Evolutionary conservation across 2,329 filamentous ascomycete species (phyloP).

Genomic region (Pseudogymnoascus sp.): DNA sequence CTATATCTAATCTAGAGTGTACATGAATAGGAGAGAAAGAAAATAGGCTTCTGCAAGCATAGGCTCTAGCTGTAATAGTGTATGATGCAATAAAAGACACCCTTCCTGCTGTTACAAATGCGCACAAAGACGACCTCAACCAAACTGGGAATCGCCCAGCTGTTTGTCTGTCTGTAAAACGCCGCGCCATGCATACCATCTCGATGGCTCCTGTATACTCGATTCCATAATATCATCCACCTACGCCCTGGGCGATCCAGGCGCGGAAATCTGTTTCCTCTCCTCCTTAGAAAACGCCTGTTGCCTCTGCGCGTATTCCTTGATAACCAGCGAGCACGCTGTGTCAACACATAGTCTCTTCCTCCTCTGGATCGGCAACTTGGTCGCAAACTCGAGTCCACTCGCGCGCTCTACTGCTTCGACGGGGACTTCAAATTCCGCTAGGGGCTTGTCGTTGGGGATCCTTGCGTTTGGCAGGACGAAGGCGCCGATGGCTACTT

Average conservation of each 20-base stretch:
- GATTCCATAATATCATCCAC: constrained; percentile 9
- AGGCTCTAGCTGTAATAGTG: neutral
- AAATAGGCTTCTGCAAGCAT: neutral
- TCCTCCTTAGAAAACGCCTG: constrained; percentile 40
- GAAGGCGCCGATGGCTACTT: constrained; percentile 86
- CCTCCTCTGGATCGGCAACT: constrained; percentile 64
- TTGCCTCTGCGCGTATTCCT: constrained; percentile 62
- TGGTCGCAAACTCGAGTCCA: constrained; percentile 80
- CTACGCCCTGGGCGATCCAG: neutral
- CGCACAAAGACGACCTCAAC: neutral
- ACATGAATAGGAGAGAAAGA: neutral
- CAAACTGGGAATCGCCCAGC: neutral
- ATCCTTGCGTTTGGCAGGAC: constrained; percentile 90
- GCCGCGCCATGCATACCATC: neutral
- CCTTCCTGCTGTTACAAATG: neutral
- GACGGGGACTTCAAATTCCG: constrained; percentile 89
- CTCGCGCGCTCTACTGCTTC: constrained; percentile 89
- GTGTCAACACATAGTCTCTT: constrained; percentile 79
- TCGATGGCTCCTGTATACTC: neutral
- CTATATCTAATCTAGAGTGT: neutral
- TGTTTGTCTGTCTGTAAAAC: neutral
- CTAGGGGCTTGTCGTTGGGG: constrained; percentile 74
- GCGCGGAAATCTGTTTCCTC: constrained; percentile 13
- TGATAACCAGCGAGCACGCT: constrained; percentile 73
- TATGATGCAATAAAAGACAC: neutral